Base-by-base conservation (phyloP, 2,329 filamentous ascomycete genomes). In the Lachnellula cervina region DNA sequence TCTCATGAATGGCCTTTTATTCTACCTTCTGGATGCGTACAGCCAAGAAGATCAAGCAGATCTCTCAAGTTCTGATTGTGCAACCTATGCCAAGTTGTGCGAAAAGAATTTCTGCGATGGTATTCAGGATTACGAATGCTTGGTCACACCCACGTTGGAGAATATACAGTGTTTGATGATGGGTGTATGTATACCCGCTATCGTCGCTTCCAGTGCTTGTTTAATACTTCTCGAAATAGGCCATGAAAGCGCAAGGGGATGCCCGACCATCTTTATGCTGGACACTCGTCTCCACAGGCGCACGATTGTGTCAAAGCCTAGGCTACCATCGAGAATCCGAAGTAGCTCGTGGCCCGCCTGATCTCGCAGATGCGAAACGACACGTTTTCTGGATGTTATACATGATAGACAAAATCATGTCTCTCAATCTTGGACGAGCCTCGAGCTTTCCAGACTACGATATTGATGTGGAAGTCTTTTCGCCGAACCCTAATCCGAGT, bases 361-460 rank as follows among this genome's bases (percentile, higher is more conserved):
- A 55, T 6, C 49, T 55, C 16, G 59, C 48, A 5, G 51, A 61
- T 49, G 51, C 51, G n/a, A 59, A 61, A 40, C 53, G 56, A 5
- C 56, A 58, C 32, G 50, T 51, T 44, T 61, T 61, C 38, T 61
- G 59, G 59, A 54, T 59, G 45, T 42, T 61, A 4, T 59, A 61
- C 35, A 61, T 61, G 59, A 59, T 61, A 25, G 59, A 61, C n/a
- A 61, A 61, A 28, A 51, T 51, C 7, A 48, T 59, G 21, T 56
- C 59, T 13, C 54, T 61, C 4, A 59, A 58, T 42, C 54, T 61
- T 17, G 59, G 59, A 3, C 59, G 56, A 19, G 51, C 54, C 2
- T 61, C 59, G 3, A 56, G 49, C 40, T 59, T 61, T 35, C 59
- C 56, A 16, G 56, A 57, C 32, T 38, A 61, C 16, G 59, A 61